These are phyloP conservation scores for Acanthamoeba castellanii DNA, from an alignment of 208 protist species.

Conservation along the genomic window DNA sequence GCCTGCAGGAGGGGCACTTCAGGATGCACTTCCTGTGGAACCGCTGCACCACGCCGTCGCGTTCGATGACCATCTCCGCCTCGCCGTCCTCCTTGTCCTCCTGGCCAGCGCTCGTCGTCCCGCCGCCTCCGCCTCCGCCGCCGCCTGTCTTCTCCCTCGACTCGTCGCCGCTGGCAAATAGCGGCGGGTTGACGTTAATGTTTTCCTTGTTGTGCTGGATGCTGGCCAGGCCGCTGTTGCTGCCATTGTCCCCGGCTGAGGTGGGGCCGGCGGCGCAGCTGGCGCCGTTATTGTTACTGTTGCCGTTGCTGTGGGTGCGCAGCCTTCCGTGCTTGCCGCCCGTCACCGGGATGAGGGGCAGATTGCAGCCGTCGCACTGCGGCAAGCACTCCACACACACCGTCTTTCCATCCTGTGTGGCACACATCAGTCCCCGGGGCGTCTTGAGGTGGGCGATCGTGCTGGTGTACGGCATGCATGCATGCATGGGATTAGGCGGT, in stretches of 20 bases:
- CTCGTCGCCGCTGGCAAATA: not conserved
- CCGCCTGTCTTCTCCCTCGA: not conserved
- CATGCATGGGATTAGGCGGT: not conserved
- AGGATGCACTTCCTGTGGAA: constrained; percentile 45
- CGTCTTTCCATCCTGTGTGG: not conserved
- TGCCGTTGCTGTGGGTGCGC: not conserved
- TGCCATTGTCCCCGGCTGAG: not conserved
- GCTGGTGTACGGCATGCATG: not conserved
- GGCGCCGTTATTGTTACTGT: not conserved
- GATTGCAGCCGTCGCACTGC: constrained; percentile 26
- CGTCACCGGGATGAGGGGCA: not conserved
- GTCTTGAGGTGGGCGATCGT: not conserved
- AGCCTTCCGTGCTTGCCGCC: not conserved
- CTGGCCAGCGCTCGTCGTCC: not conserved
- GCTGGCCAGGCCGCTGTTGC: not conserved
- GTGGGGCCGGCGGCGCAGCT: not conserved
- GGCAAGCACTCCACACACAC: constrained; percentile 36
- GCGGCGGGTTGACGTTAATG: not conserved
- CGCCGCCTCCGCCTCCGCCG: not conserved
- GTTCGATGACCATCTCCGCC: not conserved
- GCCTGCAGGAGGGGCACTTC: not conserved
- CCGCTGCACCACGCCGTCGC: constrained; percentile 7
- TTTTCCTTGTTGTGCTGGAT: not conserved
- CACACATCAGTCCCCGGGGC: not conserved
- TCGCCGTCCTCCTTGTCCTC: constrained; percentile 46